phyloP scores from a whole-genome alignment of 257 asterid genomes.

The Solanum chiquidenum region DNA sequence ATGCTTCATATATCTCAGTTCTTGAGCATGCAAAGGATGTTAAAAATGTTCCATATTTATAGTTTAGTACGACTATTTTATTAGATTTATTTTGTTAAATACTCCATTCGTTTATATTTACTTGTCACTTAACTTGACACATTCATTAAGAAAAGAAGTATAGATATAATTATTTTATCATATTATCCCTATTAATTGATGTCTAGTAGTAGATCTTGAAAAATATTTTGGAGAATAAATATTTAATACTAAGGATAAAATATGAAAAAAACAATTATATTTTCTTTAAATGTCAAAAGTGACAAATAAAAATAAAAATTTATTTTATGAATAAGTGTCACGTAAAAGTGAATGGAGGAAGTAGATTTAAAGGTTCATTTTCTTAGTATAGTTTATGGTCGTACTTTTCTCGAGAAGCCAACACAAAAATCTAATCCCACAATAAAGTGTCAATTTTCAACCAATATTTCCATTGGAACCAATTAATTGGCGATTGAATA shows the following conservation, averaged over 20 bases:
- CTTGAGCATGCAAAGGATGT: neutral
- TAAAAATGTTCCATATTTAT: neutral
- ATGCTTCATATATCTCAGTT: neutral
- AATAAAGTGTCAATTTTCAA: neutral
- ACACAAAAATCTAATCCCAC: neutral
- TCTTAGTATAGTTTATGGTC: neutral
- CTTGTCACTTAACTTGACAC: too few relatives aligned
- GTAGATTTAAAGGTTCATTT: neutral
- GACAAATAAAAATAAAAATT: rapidly evolving
- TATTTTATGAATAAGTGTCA: too few relatives aligned
- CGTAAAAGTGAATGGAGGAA: too few relatives aligned
- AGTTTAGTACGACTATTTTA: neutral
- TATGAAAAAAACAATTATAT: rapidly evolving
- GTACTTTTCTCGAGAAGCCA: neutral
- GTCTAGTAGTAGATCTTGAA: too few relatives aligned
- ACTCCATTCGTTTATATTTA: too few relatives aligned
- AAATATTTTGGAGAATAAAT: too few relatives aligned
- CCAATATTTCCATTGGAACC: neutral
- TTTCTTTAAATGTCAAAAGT: too few relatives aligned
- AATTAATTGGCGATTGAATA: neutral
- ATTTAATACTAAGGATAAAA: too few relatives aligned
- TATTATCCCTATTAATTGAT: too few relatives aligned
- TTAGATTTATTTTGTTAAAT: too few relatives aligned
- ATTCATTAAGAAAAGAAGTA: too few relatives aligned
- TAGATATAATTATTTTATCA: too few relatives aligned